Evolutionary conservation across 1,139 yeast species (phyloP), one percentile per base, ranked within the genome.

Genomic region (Taphrina pruni): DNA sequence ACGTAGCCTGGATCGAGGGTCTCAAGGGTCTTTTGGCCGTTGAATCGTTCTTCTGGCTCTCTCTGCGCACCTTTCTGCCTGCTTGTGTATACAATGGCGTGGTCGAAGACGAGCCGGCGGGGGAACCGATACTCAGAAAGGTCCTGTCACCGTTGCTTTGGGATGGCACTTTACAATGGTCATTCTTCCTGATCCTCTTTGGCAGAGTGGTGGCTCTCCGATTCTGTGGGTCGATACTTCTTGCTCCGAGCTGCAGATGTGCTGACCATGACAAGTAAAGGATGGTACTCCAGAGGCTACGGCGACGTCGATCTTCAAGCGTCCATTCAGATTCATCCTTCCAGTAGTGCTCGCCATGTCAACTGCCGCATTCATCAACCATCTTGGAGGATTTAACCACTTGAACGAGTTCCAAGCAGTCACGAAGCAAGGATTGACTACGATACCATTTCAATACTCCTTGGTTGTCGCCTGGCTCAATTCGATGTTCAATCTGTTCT

Each of bases 401-500:
- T 8, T 52, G n/a, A 17, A 1, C 9, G 43, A 36, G 12, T 52
- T 52, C 6, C 35, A 17, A 14, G 17, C n/a, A 5, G 39, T 52
- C 8, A 26, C 57, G 3, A 52, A 52, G 41, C 39, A 52, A 1
- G 43, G 35, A 7, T 20, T 52, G 11, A 17, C 41, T 21, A 17
- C 43, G 12, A 41, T 35, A 9, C 57, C 57, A 32, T 52, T 52
- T 2, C 1, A 32, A 26, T 52, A 52, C 41, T 17, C 21, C 43
- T 17, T 3, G 1, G 57, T 35, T 20, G 11, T 52, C 12, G 57
- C 57, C 8, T 52, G 57, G 57, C 57, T 52, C 43, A 52, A 52
- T 20, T 52, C 57, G 17, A 52, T 52, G 57, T 52, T 52, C 41
- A 52, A 52, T n/a, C 57, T 52, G 8, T 52, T 52, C 57, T 52